A percentile compares a stretch with the other conserved stretches of the same genome.
Evolutionary conservation across 2,329 filamentous ascomycete genomes (phyloP).

Genomic region (Fusarium sp.): DNA sequence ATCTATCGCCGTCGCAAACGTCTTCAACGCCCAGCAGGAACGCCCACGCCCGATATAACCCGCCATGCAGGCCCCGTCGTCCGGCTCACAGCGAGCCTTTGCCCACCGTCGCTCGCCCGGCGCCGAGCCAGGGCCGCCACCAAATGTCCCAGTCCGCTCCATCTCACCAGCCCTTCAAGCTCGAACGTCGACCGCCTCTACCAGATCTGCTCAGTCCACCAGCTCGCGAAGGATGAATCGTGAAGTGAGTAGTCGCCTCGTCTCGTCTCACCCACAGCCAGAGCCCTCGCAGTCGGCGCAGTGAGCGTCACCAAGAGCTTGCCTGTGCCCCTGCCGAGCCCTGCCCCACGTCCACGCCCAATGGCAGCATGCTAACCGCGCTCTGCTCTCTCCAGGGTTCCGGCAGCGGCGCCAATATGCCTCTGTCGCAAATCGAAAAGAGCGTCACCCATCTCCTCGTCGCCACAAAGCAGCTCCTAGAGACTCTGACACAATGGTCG

Average conservation of each 20-base stretch:
- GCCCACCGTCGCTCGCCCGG: conserved; percentile 73
- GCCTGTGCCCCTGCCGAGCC: conserved; percentile 36
- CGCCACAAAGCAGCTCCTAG: conserved; percentile 96
- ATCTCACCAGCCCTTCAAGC: conserved; percentile 73
- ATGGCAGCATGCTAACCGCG: conserved; percentile 40
- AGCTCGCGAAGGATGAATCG: conserved; percentile 49
- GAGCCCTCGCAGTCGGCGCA: conserved; percentile 3
- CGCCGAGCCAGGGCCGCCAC: conserved; percentile 68
- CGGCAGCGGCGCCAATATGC: conserved; percentile 75
- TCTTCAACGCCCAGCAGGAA: not conserved
- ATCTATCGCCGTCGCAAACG: conserved; percentile 12
- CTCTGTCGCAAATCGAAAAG: conserved; percentile 97
- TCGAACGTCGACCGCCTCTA: conserved; percentile 75
- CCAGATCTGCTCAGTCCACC: conserved; percentile 65
- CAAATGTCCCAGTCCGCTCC: conserved; percentile 65
- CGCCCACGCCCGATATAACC: conserved; percentile 1
- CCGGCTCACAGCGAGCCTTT: conserved; percentile 60
- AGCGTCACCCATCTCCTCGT: conserved; percentile 98
- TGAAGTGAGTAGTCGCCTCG: conserved; percentile 45
- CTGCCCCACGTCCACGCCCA: conserved; percentile 31
- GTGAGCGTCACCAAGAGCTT: conserved; percentile 2
- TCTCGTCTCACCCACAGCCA: not conserved
- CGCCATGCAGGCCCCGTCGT: conserved; percentile 39
- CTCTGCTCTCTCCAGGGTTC: conserved; percentile 49
- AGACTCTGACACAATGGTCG: conserved; percentile 98